Evolutionary conservation across 2,329 filamentous ascomycete species (phyloP).

Genomic region (Xylariales sp.): DNA sequence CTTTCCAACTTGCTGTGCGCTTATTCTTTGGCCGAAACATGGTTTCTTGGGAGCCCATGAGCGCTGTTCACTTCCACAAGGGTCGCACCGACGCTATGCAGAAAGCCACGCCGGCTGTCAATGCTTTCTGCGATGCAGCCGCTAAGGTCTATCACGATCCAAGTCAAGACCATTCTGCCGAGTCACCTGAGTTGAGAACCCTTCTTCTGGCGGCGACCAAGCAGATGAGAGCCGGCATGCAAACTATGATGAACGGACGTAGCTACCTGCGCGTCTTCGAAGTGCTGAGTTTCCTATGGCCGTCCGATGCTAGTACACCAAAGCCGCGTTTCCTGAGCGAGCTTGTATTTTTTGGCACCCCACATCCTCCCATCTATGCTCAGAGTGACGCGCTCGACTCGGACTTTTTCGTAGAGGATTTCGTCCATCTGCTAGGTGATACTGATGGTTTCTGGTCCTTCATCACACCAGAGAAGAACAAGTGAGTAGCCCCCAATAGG

Average conservation of each 20-base stretch:
- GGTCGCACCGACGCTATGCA: constrained; percentile 8
- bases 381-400: constrained; percentile 3
- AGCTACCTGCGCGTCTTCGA: constrained; percentile 5
- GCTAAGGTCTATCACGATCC: background rate
- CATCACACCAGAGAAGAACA: constrained; percentile 5
- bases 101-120: constrained; percentile 8
- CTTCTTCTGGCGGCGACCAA: constrained; percentile 2
- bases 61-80: constrained; percentile 4
- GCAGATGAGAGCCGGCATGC: background rate
- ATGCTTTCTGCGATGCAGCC: constrained; percentile 8
- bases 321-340: constrained; percentile 8
- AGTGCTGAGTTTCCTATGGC: constrained; percentile 5
- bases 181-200: background rate
- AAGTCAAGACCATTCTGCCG: background rate
- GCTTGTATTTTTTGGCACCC: constrained; percentile 2
- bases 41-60: constrained; percentile 8
- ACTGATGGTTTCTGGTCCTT: constrained; percentile 9
- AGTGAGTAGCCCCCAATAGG: constrained; percentile 1
- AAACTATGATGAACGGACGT: constrained; percentile 2
- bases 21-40: constrained; percentile 9
- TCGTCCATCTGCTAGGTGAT: constrained; percentile 4
- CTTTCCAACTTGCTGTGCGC: constrained; percentile 9
- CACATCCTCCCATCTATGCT: constrained; percentile 6
- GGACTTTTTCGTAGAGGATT: constrained; percentile 3
- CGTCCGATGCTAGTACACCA: constrained; percentile 1